Percentiles rank a stretch among this genome's conserved stretches.
phyloP scores from a whole-genome alignment of 345 rosid species.

The Citrus hindsii region DNA sequence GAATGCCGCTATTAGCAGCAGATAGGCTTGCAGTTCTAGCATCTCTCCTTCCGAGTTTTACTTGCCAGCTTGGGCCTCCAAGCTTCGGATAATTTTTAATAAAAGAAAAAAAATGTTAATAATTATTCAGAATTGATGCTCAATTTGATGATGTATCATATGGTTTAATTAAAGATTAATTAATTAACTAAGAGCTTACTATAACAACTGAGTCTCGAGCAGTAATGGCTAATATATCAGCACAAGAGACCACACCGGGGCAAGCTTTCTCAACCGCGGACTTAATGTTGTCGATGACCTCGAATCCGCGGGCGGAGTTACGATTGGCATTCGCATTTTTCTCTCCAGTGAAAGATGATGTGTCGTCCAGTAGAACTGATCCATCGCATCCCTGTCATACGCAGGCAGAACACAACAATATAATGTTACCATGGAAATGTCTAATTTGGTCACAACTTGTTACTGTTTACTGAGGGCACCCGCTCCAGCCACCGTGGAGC shows the following conservation, averaged over 20 bases:
- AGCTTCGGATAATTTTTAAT: constrained; percentile 33
- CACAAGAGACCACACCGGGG: constrained; percentile 86
- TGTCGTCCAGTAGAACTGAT: constrained; percentile 74
- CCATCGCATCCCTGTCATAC: constrained; percentile 76
- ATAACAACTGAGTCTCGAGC: constrained; percentile 59
- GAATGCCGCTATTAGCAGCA: constrained; percentile 74
- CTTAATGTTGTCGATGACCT: constrained; percentile 67
- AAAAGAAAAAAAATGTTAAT: not conserved
- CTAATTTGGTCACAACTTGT: not conserved
- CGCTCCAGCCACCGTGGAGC: too few species aligned
- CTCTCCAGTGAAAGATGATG: constrained; percentile 75
- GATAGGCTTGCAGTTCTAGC: constrained; percentile 69
- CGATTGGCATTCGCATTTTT: constrained; percentile 65
- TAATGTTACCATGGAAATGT: not conserved
- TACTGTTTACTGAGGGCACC: not conserved
- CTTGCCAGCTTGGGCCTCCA: constrained; percentile 79
- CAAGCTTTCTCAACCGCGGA: constrained; percentile 72
- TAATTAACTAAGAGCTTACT: constrained; percentile 30
- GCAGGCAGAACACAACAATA: not conserved
- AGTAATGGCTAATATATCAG: constrained; percentile 70
- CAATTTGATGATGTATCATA: not conserved
- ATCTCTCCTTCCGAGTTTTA: constrained; percentile 90
- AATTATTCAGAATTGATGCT: too few species aligned
- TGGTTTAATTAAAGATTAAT: too few species aligned
- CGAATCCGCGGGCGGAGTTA: constrained; percentile 71